Conservation (phyloP, 2,329 filamentous ascomycete species). For the Scolecobasidium constrictum region DNA sequence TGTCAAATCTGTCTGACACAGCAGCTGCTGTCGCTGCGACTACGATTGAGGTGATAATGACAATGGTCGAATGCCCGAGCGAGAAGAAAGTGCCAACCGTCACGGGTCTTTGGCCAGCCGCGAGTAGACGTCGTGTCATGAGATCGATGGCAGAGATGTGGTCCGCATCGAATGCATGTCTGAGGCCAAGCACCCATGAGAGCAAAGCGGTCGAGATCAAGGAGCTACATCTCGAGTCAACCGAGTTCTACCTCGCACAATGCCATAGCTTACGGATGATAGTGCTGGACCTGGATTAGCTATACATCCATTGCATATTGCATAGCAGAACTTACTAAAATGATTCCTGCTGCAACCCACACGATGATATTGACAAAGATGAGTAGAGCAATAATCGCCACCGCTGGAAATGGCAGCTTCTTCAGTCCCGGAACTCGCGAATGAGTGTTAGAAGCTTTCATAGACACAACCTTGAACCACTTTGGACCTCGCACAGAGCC, state of each 20-base stretch:
- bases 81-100: conserved; percentile 94
- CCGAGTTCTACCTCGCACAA: too few species aligned
- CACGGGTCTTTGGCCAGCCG: conserved; percentile 72
- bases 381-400: conserved; percentile 46
- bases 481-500: not conserved
- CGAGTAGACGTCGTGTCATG: conserved; percentile 82
- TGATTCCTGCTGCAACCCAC: conserved; percentile 47
- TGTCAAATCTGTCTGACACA: conserved; percentile 67
- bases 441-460: conserved; percentile 9
- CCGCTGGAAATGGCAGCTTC: conserved; percentile 44
- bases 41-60: conserved; percentile 79
- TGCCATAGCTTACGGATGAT: conserved; percentile 18
- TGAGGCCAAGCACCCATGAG: conserved; percentile 77
- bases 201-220: conserved; percentile 74
- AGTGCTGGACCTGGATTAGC: conserved; percentile 15
- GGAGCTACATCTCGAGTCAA: conserved; percentile 34
- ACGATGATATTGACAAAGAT: conserved; percentile 43
- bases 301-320: not conserved
- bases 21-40: conserved; percentile 86
- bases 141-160: conserved; percentile 85
- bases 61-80: conserved; percentile 86
- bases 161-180: conserved; percentile 96
- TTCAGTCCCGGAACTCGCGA: conserved; percentile 39
- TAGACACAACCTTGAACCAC: not conserved
- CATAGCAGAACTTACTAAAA: conserved; percentile 32